Conservation (phyloP, 352 stramenopile genomes). For the Phytophthora agathidicida region DNA sequence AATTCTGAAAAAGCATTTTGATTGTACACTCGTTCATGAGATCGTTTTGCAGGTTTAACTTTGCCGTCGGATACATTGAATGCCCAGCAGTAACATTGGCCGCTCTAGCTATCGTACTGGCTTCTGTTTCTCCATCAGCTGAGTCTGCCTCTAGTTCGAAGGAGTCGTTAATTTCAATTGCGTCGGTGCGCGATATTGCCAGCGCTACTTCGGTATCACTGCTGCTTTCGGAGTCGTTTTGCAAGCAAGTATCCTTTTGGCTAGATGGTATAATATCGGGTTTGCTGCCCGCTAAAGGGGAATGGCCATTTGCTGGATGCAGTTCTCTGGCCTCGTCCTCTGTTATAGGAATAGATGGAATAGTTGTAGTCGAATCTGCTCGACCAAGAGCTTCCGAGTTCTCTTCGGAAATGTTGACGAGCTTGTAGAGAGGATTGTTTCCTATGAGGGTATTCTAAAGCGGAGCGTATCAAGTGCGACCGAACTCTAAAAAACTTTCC, state of each 20-base stretch:
- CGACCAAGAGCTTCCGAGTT: neutral
- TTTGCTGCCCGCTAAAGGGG: neutral
- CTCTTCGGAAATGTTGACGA: neutral
- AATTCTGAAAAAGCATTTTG: constrained; percentile 5
- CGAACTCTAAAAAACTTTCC: constrained; percentile 1
- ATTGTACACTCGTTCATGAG: constrained; percentile 15
- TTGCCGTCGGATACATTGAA: neutral
- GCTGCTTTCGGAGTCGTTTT: too few species aligned
- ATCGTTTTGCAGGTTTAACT: neutral
- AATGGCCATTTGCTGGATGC: neutral
- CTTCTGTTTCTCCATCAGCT: neutral
- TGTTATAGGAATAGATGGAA: neutral
- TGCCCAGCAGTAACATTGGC: neutral
- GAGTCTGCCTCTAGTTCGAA: neutral
- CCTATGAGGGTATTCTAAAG: too few species aligned
- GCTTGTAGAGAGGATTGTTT: too few species aligned
- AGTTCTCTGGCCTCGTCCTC: constrained; percentile 1
- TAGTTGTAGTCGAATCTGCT: neutral
- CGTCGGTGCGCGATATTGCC: too few species aligned
- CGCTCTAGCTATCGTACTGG: neutral
- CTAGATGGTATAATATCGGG: too few species aligned
- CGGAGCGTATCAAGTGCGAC: neutral
- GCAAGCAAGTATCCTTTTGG: too few species aligned
- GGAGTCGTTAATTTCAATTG: neutral
- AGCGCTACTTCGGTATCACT: too few species aligned